Conservation (phyloP, 805 yeast genomes). For the Kodamaea fukazawae region DNA sequence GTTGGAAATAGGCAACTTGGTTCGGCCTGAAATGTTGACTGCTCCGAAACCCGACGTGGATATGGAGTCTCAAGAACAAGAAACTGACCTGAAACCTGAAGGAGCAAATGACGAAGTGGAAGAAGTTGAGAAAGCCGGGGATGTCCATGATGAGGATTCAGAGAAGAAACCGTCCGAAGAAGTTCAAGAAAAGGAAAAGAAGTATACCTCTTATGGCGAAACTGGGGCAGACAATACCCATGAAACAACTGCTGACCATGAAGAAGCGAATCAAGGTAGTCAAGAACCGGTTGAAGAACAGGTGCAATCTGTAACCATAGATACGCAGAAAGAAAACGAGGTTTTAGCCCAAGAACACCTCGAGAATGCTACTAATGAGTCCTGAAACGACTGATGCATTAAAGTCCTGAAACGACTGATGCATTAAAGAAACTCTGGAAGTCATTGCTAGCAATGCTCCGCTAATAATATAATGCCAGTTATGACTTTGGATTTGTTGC, state of each 20-base stretch:
- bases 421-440: no score
- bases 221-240: background rate
- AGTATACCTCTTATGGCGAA: background rate
- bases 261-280: background rate
- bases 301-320: no score
- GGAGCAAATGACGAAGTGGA: background rate
- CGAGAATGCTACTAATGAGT: no score
- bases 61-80: conserved; percentile 7
- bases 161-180: background rate
- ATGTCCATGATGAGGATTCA: background rate
- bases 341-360: no score
- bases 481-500: no score
- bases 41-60: conserved; percentile 8
- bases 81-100: conserved; percentile 10
- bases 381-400: no score
- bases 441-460: no score
- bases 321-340: no score
- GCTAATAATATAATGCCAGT: no score
- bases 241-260: background rate
- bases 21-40: conserved; percentile 10
- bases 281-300: no score
- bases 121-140: conserved; percentile 5
- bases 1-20: conserved; percentile 23
- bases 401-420: no score
- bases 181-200: background rate